phyloP scores from a whole-genome alignment of 176 grass and related monocot species.

The Carex parvula region DNA sequence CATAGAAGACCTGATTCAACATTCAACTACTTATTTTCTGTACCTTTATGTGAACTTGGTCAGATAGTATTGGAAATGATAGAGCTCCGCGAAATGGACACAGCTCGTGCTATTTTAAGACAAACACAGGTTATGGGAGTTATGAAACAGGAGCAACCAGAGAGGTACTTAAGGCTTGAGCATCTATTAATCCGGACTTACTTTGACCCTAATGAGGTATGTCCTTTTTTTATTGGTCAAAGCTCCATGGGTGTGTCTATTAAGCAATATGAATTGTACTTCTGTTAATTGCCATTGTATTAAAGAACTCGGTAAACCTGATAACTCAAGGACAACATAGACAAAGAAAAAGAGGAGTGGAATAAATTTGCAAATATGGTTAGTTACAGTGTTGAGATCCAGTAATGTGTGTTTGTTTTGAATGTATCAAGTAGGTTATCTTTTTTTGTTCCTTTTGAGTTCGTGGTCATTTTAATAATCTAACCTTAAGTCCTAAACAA shows the following conservation, averaged over 20 bases:
- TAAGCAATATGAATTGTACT: not conserved
- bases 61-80: constrained; percentile 98
- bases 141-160: constrained; percentile 98
- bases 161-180: constrained; percentile 89
- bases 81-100: constrained; percentile 90
- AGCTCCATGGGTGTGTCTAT: not conserved
- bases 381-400: not conserved
- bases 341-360: not conserved
- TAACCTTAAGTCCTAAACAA: not conserved
- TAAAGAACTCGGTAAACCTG: not conserved
- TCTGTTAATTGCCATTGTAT: not conserved
- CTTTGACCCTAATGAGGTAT: constrained; percentile 89
- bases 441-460: not conserved
- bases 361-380: not conserved
- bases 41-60: constrained; percentile 7
- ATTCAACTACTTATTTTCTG: not conserved
- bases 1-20: not conserved
- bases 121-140: constrained; percentile 98
- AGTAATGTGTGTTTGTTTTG: not conserved
- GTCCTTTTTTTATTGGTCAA: not conserved
- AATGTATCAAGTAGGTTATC: not conserved
- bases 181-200: constrained; percentile 91
- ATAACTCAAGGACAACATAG: not conserved
- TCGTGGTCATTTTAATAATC: not conserved
- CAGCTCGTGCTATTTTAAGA: constrained; percentile 77